Evolutionary conservation across 768 basidiomycete species (phyloP).

Genomic region (Cantharellus anzutake): DNA sequence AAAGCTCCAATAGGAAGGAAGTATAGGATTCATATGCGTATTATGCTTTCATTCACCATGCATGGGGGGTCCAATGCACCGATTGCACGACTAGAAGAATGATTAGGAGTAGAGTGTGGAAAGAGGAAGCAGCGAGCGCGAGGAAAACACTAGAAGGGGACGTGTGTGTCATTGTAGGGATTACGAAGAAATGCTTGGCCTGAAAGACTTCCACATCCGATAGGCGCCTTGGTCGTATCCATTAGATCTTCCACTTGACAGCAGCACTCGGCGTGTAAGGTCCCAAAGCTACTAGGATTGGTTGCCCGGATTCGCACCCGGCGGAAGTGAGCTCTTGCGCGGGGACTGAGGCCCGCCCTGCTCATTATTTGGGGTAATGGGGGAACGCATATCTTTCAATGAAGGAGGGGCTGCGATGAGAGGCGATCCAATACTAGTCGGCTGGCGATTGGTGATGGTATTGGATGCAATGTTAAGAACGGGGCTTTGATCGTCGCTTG

Average conservation of each 20-base stretch:
- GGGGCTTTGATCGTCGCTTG: constrained; percentile 13
- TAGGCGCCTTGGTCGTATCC: too few relatives aligned
- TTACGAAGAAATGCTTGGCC: constrained; percentile 38
- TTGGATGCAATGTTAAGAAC: constrained; percentile 13
- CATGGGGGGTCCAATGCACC: not conserved
- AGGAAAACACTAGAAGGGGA: not conserved
- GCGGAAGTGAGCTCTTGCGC: not conserved
- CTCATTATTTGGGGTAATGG: not conserved
- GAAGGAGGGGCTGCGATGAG: constrained; percentile 7
- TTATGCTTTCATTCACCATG: too few relatives aligned
- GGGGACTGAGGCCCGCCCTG: not conserved
- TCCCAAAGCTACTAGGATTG: too few relatives aligned
- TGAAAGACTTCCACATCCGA: constrained; percentile 5
- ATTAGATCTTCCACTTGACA: too few relatives aligned
- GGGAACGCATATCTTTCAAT: constrained; percentile 1
- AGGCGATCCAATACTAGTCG: constrained; percentile 9
- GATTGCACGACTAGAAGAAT: not conserved
- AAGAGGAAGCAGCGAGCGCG: not conserved
- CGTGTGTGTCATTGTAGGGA: too few relatives aligned
- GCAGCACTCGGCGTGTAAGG: too few relatives aligned
- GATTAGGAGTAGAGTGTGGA: not conserved
- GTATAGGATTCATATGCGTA: too few relatives aligned
- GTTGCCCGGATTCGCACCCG: too few relatives aligned
- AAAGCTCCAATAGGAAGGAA: too few relatives aligned
- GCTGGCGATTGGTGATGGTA: constrained; percentile 6